These are phyloP conservation scores for Vinca major DNA, from an alignment of 305 asterid species.

Conservation along the genomic window DNA sequence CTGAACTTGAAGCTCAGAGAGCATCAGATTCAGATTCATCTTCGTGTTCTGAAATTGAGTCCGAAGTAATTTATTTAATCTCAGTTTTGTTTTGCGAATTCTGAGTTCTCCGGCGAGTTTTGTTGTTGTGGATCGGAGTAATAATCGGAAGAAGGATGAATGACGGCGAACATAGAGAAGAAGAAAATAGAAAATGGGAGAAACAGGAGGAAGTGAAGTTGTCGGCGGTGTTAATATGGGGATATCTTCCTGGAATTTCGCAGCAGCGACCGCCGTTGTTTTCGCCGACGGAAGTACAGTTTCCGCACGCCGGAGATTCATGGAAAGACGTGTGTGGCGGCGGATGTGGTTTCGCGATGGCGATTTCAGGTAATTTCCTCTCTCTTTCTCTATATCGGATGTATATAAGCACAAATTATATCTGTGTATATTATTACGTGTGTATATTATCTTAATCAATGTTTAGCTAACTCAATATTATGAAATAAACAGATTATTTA, in stretches of 20 bases:
- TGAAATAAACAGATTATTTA: background rate
- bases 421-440: background rate
- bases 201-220: constrained; percentile 39
- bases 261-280: constrained; percentile 78
- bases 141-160: constrained; percentile 34
- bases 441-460: background rate
- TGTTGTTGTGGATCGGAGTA: background rate
- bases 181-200: constrained; percentile 38
- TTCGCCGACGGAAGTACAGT: constrained; percentile 59
- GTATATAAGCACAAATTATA: background rate
- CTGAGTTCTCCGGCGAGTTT: constrained; percentile 17
- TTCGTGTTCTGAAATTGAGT: background rate
- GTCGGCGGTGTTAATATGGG: constrained; percentile 63
- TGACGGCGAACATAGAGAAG: constrained; percentile 49
- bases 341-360: constrained; percentile 96
- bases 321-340: constrained; percentile 94
- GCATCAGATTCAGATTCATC: background rate
- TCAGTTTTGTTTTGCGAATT: background rate
- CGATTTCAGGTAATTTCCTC: constrained; percentile 62
- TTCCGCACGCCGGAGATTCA: constrained; percentile 40
- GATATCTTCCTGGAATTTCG: constrained; percentile 86
- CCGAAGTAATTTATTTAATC: background rate
- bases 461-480: background rate
- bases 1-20: background rate
- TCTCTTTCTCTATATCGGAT: background rate